Evolutionary conservation across 345 rosid genomes (phyloP), one percentile per base, ranked within the genome.

Genomic region (Gossypium bickii): DNA sequence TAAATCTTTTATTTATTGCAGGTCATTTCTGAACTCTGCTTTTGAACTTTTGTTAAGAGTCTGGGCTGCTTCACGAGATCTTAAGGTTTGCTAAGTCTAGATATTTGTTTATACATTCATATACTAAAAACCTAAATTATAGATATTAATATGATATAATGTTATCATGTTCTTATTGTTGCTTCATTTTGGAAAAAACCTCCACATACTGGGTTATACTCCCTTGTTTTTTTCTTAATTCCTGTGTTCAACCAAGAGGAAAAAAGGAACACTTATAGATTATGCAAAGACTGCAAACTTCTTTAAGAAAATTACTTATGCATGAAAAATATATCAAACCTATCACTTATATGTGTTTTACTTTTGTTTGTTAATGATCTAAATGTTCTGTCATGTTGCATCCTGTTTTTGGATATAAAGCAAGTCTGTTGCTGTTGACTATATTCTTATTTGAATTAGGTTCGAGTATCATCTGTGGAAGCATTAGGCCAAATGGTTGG

Each of bases 401-500:
- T 7, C 44, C 3, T 13, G 58, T 69, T 69, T 51, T 69, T 51
- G 15, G 44, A 49, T 68, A 43, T 68, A 15, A 68, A 68, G 20
- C 15, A 7, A 51, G 12, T 49, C 24, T 73, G 22, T 10, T 64
- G 15, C 29, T 45, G 9, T 69, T 74, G 52, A 68, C 29, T 68
- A 64, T 22, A 59, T 81, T 78, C 53, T 76, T 80, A 78, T 74
- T 79, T 82, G 79, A 69, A 78, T 77, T 77, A 94, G 98, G 95
- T 92, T 57, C 97, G 95, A 41, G 82, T 86, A 59, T 87, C 92
- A 70, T 88, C 98, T 77, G 92, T 94, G 70, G 97, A 94, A 83
- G 98, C 97, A 68, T 82, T 94, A 80, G 97, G 98, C 78, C 98
- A 94, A 79, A 91, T 94, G 97, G 95, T 92, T 78, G 93, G 97